Percentiles rank a stretch among this genome's conserved stretches.
These are phyloP conservation scores for Perkinsus olseni DNA, from an alignment of 169 alveolate genomes.

Conservation along the genomic window DNA sequence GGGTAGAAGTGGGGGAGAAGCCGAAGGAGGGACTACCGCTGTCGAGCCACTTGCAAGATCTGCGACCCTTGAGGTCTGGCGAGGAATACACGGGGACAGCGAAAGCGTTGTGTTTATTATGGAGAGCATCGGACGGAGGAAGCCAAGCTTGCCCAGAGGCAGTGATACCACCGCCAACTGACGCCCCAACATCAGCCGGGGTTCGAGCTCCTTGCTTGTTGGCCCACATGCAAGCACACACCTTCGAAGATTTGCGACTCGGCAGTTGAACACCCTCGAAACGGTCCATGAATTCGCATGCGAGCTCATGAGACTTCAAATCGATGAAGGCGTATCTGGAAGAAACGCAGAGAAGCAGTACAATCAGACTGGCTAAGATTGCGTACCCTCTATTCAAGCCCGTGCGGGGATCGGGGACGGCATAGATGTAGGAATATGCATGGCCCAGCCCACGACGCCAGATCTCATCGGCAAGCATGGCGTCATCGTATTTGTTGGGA, in stretches of 20 bases:
- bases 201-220: background rate
- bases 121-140: background rate
- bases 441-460: background rate
- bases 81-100: background rate
- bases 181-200: background rate
- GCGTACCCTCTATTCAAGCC: background rate
- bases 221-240: background rate
- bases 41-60: background rate
- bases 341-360: background rate
- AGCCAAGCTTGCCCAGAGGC: background rate
- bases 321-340: background rate
- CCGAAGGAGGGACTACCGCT: background rate
- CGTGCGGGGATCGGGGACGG: background rate
- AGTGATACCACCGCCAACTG: background rate
- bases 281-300: background rate
- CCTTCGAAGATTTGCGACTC: background rate
- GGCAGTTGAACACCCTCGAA: background rate
- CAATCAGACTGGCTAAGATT: background rate
- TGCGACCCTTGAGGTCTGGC: too few relatives aligned
- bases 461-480: constrained; percentile 16
- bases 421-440: background rate
- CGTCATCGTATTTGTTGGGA: constrained; percentile 49
- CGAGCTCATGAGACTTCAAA: background rate
- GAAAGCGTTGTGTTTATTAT: background rate
- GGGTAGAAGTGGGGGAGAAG: background rate